Conservation (phyloP, 495 filamentous ascomycete species). For the Zalerion maritima region DNA sequence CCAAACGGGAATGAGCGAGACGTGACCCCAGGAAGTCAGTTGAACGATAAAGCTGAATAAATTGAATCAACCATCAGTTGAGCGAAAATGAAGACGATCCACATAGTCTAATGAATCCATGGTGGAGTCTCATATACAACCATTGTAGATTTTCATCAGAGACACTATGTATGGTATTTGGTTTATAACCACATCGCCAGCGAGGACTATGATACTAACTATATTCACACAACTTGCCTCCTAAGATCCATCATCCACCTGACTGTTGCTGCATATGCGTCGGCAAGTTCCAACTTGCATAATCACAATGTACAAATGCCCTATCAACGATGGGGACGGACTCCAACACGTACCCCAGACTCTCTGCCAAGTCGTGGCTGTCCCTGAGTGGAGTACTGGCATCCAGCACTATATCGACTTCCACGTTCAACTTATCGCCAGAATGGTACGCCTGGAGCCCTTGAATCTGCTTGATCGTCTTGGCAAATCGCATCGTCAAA, state of each 20-base stretch:
- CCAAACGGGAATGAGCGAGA: conserved; percentile 14
- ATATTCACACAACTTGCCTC: too few species aligned
- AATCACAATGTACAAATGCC: conserved; percentile 70
- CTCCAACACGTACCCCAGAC: conserved; percentile 79
- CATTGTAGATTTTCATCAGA: too few species aligned
- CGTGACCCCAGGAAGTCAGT: too few species aligned
- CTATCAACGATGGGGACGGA: conserved; percentile 62
- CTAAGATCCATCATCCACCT: too few species aligned
- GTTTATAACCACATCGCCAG: too few species aligned
- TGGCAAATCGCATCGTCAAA: conserved; percentile 87
- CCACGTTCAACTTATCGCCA: conserved; percentile 80
- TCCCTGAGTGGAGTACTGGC: conserved; percentile 64
- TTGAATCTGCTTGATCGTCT: conserved; percentile 76
- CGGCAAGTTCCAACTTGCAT: conserved; percentile 65
- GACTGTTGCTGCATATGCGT: conserved; percentile 75
- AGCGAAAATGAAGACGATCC: too few species aligned
- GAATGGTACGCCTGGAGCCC: conserved; percentile 78
- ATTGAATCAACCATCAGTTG: too few species aligned
- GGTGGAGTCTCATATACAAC: too few species aligned
- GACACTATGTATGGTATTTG: too few species aligned
- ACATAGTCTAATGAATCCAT: too few species aligned
- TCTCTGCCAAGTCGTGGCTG: conserved; percentile 80
- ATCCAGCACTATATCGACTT: conserved; percentile 66
- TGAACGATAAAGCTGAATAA: too few species aligned
- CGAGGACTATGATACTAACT: too few species aligned